Evolutionary conservation across 2,329 filamentous ascomycete genomes (phyloP).

Genomic region (Mycosphaerella sp.): DNA sequence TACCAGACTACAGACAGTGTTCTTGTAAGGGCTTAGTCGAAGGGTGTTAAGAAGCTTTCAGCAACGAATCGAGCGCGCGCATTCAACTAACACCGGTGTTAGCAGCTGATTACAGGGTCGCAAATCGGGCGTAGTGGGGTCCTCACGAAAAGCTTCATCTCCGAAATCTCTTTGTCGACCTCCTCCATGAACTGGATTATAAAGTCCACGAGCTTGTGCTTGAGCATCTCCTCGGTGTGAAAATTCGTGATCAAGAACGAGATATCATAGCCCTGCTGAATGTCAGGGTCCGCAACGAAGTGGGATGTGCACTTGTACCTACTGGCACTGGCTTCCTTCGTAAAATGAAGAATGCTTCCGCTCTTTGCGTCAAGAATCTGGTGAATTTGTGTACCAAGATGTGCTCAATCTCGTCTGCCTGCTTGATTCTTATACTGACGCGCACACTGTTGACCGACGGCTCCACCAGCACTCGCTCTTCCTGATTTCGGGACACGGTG

Average conservation of each 20-base stretch:
- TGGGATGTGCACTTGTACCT: constrained; percentile 23
- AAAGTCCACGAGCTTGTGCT: constrained; percentile 98
- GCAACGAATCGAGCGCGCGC: constrained; percentile 95
- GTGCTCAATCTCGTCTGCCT: constrained; percentile 97
- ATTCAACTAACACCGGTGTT: constrained; percentile 62
- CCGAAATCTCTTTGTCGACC: constrained; percentile 99
- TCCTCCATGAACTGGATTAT: constrained; percentile 99
- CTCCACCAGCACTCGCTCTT: constrained; percentile 93
- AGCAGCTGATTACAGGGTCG: constrained; percentile 16
- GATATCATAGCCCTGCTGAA: constrained; percentile 81
- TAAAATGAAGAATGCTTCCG: constrained; percentile 95
- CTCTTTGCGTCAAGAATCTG: constrained; percentile 88
- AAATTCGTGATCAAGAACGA: constrained; percentile 98
- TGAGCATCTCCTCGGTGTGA: constrained; percentile 97
- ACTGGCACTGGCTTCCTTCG: constrained; percentile 93
- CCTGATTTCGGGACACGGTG: constrained; percentile 88
- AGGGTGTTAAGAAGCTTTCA: constrained; percentile 91
- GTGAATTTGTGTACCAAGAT: constrained; percentile 99
- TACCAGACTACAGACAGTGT: background rate
- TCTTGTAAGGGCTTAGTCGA: constrained; percentile 19
- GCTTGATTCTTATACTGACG: constrained; percentile 98
- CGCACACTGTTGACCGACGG: constrained; percentile 95
- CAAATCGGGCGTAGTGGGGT: background rate
- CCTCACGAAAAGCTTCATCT: constrained; percentile 99
- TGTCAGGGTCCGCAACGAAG: constrained; percentile 14